Percentiles rank a stretch among this genome's conserved stretches.
Evolutionary conservation across 2,329 filamentous ascomycete genomes (phyloP).

Genomic region (Claviceps maximensis): DNA sequence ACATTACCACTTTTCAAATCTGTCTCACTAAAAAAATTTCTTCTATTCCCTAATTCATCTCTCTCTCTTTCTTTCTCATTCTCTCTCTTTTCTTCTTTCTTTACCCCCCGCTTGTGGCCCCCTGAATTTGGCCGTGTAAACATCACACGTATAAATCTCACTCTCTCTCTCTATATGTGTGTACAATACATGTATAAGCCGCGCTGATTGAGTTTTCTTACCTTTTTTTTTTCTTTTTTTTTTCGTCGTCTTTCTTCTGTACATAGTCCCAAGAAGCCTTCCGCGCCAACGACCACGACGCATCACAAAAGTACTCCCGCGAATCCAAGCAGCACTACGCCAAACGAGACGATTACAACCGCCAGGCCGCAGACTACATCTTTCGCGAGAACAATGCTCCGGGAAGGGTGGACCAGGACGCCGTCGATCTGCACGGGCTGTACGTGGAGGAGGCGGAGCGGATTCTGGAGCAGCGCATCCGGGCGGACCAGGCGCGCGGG

Average conservation of each 20-base stretch:
- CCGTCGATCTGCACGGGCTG: conserved; percentile 88
- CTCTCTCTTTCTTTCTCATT: no score
- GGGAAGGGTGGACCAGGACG: conserved; percentile 62
- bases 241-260: no score
- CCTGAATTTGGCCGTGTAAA: no score
- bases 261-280: conserved; percentile 64
- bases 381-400: conserved; percentile 87
- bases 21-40: no score
- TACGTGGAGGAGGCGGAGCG: conserved; percentile 91
- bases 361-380: conserved; percentile 83
- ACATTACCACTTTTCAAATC: conserved; percentile 14
- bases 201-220: no score
- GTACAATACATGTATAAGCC: no score
- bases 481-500: conserved; percentile 57
- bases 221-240: neutral
- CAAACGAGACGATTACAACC: conserved; percentile 80
- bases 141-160: no score
- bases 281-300: conserved; percentile 64
- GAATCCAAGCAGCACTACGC: conserved; percentile 75
- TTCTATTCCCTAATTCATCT: no score
- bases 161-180: no score
- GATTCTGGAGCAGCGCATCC: conserved; percentile 76
- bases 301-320: conserved; percentile 72
- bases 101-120: no score
- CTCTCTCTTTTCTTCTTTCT: no score